phyloP scores from a whole-genome alignment of 495 filamentous ascomycete genomes.

The Staphylotrichum longicolle region DNA sequence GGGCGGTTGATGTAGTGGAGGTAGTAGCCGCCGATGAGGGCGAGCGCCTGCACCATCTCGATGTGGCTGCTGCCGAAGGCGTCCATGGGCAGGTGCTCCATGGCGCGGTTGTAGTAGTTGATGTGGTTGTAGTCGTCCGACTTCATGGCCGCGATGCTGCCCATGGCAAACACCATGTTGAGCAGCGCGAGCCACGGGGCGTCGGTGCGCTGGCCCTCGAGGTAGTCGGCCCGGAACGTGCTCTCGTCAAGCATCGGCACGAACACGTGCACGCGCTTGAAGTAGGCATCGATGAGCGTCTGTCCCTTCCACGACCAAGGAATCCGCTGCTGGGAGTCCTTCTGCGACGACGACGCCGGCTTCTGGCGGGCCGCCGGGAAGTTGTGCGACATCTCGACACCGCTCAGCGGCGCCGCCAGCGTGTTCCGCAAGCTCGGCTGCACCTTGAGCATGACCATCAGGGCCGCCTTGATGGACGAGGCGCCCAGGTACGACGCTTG shows the following conservation, averaged over 20 bases:
- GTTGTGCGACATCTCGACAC: slow-evolving; percentile 47
- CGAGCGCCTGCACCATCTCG: slow-evolving; percentile 68
- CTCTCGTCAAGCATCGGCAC: slow-evolving; percentile 76
- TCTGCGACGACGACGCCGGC: slow-evolving; percentile 34
- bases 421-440: slow-evolving; percentile 62
- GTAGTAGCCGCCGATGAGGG: slow-evolving; percentile 73
- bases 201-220: slow-evolving; percentile 64
- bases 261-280: slow-evolving; percentile 70
- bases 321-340: slow-evolving; percentile 55
- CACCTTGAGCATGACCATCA: slow-evolving; percentile 77
- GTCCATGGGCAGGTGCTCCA: slow-evolving; percentile 65
- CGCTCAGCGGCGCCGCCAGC: slow-evolving; percentile 52
- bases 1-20: slow-evolving; percentile 77
- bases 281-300: slow-evolving; percentile 72
- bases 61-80: slow-evolving; percentile 67
- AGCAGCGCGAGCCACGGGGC: slow-evolving; percentile 71
- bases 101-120: slow-evolving; percentile 68
- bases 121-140: slow-evolving; percentile 69
- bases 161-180: slow-evolving; percentile 80
- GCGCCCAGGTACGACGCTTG: slow-evolving; percentile 76
- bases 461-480: slow-evolving; percentile 77
- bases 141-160: slow-evolving; percentile 67
- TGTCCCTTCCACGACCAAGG: slow-evolving; percentile 59
- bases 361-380: slow-evolving; percentile 50
- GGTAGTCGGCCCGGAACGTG: slow-evolving; percentile 68